Base-by-base conservation (phyloP, 345 rosid species). In the Syzygium aqueum region DNA sequence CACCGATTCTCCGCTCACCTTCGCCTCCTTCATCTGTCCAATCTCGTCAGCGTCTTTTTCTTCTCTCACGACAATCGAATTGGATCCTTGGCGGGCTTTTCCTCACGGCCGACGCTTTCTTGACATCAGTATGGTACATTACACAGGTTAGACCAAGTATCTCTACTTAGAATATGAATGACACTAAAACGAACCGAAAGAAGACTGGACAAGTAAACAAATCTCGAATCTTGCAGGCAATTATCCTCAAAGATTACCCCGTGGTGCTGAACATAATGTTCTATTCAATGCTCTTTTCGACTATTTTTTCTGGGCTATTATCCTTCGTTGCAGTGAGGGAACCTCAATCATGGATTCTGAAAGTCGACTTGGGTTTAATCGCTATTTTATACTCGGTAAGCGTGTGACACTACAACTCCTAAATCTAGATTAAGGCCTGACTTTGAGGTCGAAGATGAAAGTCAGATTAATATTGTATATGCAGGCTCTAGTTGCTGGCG, bases 81-180 rank as follows among this genome's bases (percentile, higher is more conserved):
- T 88, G 84, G 89, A 37, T 85, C 5, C 50, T 88, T 53, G 91
- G 91, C 8, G 91, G 84, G 10, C 51, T 88, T 56, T 28, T 88
- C 85, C 51, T 83, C 16, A 40, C 63, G 17, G 84, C 25, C 27
- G 84, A 88, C 23, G 63, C 87, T 16, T 10, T 89, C 40, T 23
- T 73, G 52, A 52, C 21, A 30, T 86, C 91, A 23, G 15, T 52
- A 30, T 86, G 87, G 85, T 86, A 37, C 85, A 86, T 86, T 27
- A 49, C 57, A 17, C 87, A 90, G 88, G 89, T 88, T 30, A 46
- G n/a, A 21, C 40, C 43, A 19, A 3, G 16, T 43, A 3, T 25
- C 50, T 33, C 25, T 21, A 22, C 61, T 56, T 23, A 23, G 61
- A 56, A 22, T 8, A 22, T 56, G 61, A 56, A 56, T 23, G 27